These are phyloP conservation scores for Fusarium keratoplasticum DNA, from an alignment of 2,329 filamentous ascomycete genomes.

Conservation along the genomic window DNA sequence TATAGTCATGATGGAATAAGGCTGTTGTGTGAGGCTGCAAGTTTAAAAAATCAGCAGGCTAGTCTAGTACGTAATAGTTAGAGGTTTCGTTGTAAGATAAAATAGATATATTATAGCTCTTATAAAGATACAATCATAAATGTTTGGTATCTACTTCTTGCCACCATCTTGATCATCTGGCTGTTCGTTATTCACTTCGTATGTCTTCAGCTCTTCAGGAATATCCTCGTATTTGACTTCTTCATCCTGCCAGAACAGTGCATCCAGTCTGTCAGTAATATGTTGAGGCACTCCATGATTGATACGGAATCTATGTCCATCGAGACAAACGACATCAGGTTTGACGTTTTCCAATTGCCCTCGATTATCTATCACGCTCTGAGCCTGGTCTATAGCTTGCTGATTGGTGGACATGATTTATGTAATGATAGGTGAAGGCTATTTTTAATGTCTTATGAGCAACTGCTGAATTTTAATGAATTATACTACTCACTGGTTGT, in stretches of 20 bases:
- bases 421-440: neutral
- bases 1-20: conserved; percentile 42
- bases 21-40: conserved; percentile 30
- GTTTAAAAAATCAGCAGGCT: conserved; percentile 4
- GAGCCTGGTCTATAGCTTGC: neutral
- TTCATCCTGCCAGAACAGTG: neutral
- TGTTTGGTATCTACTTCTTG: neutral
- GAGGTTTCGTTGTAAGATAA: too few species aligned
- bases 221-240: neutral
- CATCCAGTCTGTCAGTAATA: neutral
- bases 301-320: neutral
- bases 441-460: neutral
- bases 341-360: neutral
- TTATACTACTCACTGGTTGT: neutral
- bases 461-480: neutral
- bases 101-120: too few species aligned
- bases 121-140: neutral
- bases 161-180: neutral
- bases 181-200: neutral
- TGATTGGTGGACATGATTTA: neutral
- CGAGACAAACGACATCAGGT: neutral
- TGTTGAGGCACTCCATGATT: neutral
- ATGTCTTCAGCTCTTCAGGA: neutral
- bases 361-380: neutral
- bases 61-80: too few species aligned